A percentile compares a stretch with the other conserved stretches of the same genome.
phyloP scores from a whole-genome alignment of 2,329 filamentous ascomycete species.

The Alternaria incomplexa region DNA sequence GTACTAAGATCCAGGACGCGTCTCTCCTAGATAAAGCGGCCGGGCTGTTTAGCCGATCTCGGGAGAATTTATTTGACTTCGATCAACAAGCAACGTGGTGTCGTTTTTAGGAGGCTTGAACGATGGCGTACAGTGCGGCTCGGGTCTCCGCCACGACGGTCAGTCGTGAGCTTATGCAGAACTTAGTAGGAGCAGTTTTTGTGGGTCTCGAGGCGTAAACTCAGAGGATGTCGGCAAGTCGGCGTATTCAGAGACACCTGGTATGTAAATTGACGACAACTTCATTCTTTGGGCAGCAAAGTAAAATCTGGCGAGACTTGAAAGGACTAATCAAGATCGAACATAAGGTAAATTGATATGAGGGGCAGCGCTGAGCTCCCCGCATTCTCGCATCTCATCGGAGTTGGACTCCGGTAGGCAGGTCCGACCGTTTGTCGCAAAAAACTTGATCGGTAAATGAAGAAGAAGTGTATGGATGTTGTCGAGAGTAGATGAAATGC shows the following conservation, averaged over 20 bases:
- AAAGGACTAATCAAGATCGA: not conserved
- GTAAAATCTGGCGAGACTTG: not conserved
- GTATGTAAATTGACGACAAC: not conserved
- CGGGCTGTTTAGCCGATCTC: not conserved
- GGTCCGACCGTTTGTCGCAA: not conserved
- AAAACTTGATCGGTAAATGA: not conserved
- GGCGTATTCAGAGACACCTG: not conserved
- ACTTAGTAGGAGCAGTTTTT: not conserved
- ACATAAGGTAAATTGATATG: not conserved
- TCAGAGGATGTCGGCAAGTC: not conserved
- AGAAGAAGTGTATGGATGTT: not conserved
- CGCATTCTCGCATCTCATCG: not conserved
- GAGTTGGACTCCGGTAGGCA: not conserved
- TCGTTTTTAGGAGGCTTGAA: not conserved
- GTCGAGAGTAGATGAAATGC: not conserved
- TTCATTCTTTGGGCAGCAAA: not conserved
- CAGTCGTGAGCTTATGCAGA: not conserved
- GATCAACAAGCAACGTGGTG: not conserved
- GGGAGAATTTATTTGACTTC: no score
- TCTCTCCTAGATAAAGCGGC: not conserved
- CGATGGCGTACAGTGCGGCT: not conserved
- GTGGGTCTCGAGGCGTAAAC: not conserved
- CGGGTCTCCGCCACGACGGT: not conserved
- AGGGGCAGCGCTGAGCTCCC: not conserved
- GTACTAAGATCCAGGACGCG: not conserved